A percentile compares a stretch with the other conserved stretches of the same genome.
Evolutionary conservation across 2,329 filamentous ascomycete species (phyloP).

Genomic region (Coniella vitis): DNA sequence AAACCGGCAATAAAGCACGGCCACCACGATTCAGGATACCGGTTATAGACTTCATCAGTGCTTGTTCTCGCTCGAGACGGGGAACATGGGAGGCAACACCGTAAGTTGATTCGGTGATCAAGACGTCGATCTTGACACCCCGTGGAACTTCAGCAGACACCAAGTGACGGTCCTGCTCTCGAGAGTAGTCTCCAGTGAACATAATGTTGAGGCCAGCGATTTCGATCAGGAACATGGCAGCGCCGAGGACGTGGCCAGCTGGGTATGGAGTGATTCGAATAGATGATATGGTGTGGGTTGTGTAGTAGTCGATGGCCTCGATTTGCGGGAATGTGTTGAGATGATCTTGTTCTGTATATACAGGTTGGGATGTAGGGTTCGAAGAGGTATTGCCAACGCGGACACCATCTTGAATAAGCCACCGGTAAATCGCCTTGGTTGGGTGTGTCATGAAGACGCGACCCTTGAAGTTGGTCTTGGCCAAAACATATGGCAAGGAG

Average conservation of each 20-base stretch:
- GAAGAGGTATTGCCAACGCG: constrained; percentile 71
- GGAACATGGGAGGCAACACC: constrained; percentile 92
- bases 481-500: constrained; percentile 92
- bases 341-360: constrained; percentile 95
- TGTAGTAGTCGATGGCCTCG: constrained; percentile 97
- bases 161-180: constrained; percentile 91
- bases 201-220: constrained; percentile 95
- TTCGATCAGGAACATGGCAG: constrained; percentile 96
- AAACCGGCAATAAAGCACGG: constrained; percentile 88
- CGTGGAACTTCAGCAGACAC: constrained; percentile 88
- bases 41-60: constrained; percentile 93
- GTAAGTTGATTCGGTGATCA: constrained; percentile 97
- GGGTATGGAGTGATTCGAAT: constrained; percentile 96
- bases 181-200: constrained; percentile 95
- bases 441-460: constrained; percentile 99
- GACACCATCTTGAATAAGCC: constrained; percentile 96
- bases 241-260: constrained; percentile 93
- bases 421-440: constrained; percentile 99
- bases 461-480: constrained; percentile 96
- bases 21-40: constrained; percentile 85
- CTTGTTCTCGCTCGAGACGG: constrained; percentile 81
- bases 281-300: constrained; percentile 92
- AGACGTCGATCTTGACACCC: constrained; percentile 85
- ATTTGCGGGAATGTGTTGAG: constrained; percentile 89
- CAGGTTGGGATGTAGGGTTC: constrained; percentile 59